These are phyloP conservation scores for Evansstolkia leycettana DNA, from an alignment of 495 filamentous ascomycete species.

Conservation along the genomic window DNA sequence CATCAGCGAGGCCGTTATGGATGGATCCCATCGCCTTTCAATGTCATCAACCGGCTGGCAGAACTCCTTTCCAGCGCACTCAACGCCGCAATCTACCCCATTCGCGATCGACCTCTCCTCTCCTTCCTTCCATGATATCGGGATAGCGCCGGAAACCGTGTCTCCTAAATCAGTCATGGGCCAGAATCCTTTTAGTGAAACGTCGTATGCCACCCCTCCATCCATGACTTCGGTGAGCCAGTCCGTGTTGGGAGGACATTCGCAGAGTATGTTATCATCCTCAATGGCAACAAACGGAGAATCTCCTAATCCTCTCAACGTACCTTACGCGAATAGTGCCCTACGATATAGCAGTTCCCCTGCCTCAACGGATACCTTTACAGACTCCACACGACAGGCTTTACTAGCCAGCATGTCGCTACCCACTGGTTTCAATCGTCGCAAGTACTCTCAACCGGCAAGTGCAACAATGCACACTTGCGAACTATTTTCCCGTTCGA, in stretches of 20 bases:
- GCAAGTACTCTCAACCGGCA: slow-evolving; percentile 67
- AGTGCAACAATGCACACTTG: slow-evolving; percentile 34
- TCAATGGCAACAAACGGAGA: slow-evolving; percentile 43
- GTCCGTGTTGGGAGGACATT: slow-evolving; percentile 35
- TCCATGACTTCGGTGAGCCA: slow-evolving; percentile 50
- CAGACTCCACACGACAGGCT: slow-evolving; percentile 84
- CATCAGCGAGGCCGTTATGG: slow-evolving; percentile 85
- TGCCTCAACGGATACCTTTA: slow-evolving; percentile 68
- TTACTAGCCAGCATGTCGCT: slow-evolving; percentile 73
- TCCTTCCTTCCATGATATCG: slow-evolving; percentile 28
- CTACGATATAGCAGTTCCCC: slow-evolving; percentile 51
- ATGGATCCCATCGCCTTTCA: slow-evolving; percentile 55
- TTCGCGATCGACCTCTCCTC: slow-evolving; percentile 50
- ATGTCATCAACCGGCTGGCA: slow-evolving; percentile 51
- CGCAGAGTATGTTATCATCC: slow-evolving; percentile 46
- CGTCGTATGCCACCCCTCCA: slow-evolving; percentile 41
- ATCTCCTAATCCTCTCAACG: slow-evolving; percentile 42
- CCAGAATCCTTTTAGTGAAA: slow-evolving; percentile 31
- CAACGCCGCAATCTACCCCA: slow-evolving; percentile 42
- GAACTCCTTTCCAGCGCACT: slow-evolving; percentile 49
- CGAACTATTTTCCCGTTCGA: slow-evolving; percentile 32
- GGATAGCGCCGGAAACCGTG: slow-evolving; percentile 30
- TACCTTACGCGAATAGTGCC: slow-evolving; percentile 40
- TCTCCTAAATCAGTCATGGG: slow-evolving; percentile 38
- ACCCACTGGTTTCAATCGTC: slow-evolving; percentile 56